These are phyloP conservation scores for Xylaria palmicola DNA, from an alignment of 495 filamentous ascomycete species.

Conservation along the genomic window DNA sequence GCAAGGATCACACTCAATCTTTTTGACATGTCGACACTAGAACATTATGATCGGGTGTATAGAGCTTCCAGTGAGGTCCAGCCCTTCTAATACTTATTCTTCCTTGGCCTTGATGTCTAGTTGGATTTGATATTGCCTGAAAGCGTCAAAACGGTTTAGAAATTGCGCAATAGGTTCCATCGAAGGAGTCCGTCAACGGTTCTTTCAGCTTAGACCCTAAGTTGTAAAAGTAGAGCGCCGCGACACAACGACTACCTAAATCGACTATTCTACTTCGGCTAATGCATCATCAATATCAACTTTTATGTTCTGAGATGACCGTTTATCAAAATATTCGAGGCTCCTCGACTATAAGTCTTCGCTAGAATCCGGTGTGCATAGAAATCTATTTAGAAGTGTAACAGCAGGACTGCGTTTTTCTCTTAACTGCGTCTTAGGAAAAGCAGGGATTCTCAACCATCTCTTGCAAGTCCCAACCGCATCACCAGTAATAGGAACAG, in stretches of 20 bases:
- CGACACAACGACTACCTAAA: not conserved
- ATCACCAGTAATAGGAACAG: not conserved
- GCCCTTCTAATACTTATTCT: not conserved
- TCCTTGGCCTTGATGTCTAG: not conserved
- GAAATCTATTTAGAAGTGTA: not conserved
- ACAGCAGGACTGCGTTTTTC: not conserved
- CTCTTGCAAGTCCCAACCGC: not conserved
- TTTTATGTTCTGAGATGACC: not conserved
- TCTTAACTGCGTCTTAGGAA: slow-evolving; percentile 3
- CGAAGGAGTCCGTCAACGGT: not conserved
- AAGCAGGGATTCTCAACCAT: not conserved
- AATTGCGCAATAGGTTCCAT: not conserved
- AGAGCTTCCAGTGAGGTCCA: not conserved
- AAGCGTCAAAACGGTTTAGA: not conserved
- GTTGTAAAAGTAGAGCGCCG: not conserved
- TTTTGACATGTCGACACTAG: not conserved
- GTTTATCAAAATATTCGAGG: not conserved
- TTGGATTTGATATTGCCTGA: not conserved
- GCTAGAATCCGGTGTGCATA: not conserved
- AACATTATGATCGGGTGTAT: not conserved
- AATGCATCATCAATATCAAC: not conserved
- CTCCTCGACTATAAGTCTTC: not conserved
- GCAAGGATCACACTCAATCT: not conserved
- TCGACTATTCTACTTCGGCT: not conserved
- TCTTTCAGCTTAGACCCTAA: not conserved